Base-by-base conservation (phyloP, 768 basidiomycete genomes). In the Coprinopsis cinerea region DNA sequence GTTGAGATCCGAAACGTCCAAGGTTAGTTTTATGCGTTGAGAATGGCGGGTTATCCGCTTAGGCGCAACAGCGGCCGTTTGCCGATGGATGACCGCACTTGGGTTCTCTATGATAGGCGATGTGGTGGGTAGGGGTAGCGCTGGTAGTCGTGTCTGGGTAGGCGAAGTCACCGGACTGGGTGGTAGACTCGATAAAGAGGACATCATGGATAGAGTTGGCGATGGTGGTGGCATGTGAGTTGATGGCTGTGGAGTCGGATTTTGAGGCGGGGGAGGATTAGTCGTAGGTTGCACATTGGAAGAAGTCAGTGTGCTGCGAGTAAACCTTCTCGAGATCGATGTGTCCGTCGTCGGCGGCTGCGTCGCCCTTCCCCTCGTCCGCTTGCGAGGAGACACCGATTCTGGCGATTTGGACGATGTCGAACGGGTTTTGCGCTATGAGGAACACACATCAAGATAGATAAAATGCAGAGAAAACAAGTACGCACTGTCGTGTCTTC, bases 131-230 rank as follows among this genome's bases (percentile, higher is more conserved):
- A 27, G 28, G 5, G 22, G 41, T 17, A 10, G 18, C 20, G 23
- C 6, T 7, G 9, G 25, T 7, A 4, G 14, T 20, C 18, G 13
- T 4, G 44, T 6, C 11, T 45, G 44, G 11, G 44, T 45, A 4
- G 34, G 49, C 17, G 42, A 30, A 4, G 42, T 40, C 17, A 15
- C 17, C 25, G 30, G 44, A 30, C 34, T 44, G 42, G n/a, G 44
- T 37, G 44, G 49, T 9, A 45, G 23, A 28, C 39, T 34, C 17
- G 43, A 25, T 15, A 51, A 18, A 20, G 49, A 18, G 5, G 48
- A 35, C 26, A 49, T 3, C 10, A 25, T 36, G 18, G 47, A 23
- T 13, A 48, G 22, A 23, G 30, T 37, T 22, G 35, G 47, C 3
- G 35, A 48, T 39, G 47, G 30, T 22, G 46, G 28, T 22, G 20